These are phyloP conservation scores for Ajuga chamaepitys DNA, from an alignment of 257 asterid species.

Conservation along the genomic window DNA sequence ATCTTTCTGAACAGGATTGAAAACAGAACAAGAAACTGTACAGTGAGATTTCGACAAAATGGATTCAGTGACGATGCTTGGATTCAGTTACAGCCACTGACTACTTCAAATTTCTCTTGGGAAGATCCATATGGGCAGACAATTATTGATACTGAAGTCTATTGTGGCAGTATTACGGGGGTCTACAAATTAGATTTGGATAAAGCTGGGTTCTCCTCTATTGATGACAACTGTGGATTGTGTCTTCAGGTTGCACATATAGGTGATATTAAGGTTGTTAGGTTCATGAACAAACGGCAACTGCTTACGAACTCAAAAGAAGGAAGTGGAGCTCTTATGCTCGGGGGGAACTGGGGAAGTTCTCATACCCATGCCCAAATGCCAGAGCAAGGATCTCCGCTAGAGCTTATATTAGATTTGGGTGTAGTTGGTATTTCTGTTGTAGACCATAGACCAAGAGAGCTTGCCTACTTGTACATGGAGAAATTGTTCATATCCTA, in stretches of 20 bases:
- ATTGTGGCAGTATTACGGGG: slow-evolving; percentile 25
- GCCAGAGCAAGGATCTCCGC: slow-evolving; percentile 62
- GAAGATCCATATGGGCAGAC: slow-evolving; percentile 84
- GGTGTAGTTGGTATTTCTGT: slow-evolving; percentile 85
- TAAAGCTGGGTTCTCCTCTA: slow-evolving; percentile 46
- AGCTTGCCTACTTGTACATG: slow-evolving; percentile 83
- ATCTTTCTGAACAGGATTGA: slow-evolving; percentile 59
- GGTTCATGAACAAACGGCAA: slow-evolving; percentile 45
- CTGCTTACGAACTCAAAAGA: slow-evolving; percentile 33
- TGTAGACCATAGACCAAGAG: slow-evolving; percentile 86
- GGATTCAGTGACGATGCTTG: slow-evolving; percentile 82
- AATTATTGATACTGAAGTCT: slow-evolving; percentile 53
- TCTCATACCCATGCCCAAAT: slow-evolving; percentile 47
- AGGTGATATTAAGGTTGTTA: slow-evolving; percentile 66
- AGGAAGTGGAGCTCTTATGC: slow-evolving; percentile 29
- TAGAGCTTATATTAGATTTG: slow-evolving; percentile 78
- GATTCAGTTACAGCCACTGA: slow-evolving; percentile 65
- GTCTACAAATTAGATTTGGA: slow-evolving; percentile 53
- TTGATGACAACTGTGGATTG: slow-evolving; percentile 47
- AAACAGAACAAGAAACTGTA: slow-evolving; percentile 58
- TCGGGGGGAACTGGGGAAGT: slow-evolving; percentile 45
- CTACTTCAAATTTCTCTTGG: slow-evolving; percentile 76
- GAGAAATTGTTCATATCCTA: slow-evolving; percentile 77
- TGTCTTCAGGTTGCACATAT: slow-evolving; percentile 56
- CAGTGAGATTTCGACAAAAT: slow-evolving; percentile 66